Conservation (phyloP, 768 basidiomycete genomes). For the Russula dissimulans region DNA sequence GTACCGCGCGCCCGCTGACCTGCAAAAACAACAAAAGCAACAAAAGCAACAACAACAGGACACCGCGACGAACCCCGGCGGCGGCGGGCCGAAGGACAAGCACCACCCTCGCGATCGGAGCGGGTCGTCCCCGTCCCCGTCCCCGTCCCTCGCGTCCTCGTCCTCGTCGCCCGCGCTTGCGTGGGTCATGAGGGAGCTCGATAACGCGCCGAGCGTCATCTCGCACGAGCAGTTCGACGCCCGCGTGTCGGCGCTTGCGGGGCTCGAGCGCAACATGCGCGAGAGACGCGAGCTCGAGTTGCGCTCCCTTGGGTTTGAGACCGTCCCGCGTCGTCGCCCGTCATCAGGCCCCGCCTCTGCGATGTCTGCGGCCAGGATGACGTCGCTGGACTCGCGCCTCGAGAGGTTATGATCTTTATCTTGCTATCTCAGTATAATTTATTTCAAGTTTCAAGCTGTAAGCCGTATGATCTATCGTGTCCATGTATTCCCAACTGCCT, state of each 20-base stretch:
- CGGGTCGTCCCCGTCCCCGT: too few relatives aligned
- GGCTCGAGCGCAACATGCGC: slow-evolving; percentile 9
- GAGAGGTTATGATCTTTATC: not conserved
- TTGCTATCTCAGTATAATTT: not conserved
- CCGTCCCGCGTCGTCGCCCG: not conserved
- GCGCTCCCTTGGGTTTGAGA: slow-evolving; percentile 14
- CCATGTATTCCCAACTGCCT: not conserved
- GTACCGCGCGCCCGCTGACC: slow-evolving; percentile 27
- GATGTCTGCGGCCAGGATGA: not conserved
- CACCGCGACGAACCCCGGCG: not conserved
- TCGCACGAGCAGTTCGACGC: slow-evolving; percentile 28
- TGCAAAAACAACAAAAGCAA: slow-evolving; percentile 19
- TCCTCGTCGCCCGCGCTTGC: slow-evolving; percentile 29
- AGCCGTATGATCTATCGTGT: not conserved
- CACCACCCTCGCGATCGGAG: too few relatives aligned
- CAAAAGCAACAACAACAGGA: not conserved
- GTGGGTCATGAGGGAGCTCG: slow-evolving; percentile 35
- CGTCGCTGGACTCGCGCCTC: not conserved
- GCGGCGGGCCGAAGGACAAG: too few relatives aligned
- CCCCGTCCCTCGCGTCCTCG: slow-evolving; percentile 5
- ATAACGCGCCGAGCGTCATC: slow-evolving; percentile 24
- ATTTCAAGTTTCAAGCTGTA: not conserved
- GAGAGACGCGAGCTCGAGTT: slow-evolving; percentile 11
- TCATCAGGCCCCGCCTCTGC: not conserved
- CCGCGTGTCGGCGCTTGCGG: slow-evolving; percentile 24